Conservation (phyloP, 352 stramenopile genomes). For the Aphanomyces euteiches region DNA sequence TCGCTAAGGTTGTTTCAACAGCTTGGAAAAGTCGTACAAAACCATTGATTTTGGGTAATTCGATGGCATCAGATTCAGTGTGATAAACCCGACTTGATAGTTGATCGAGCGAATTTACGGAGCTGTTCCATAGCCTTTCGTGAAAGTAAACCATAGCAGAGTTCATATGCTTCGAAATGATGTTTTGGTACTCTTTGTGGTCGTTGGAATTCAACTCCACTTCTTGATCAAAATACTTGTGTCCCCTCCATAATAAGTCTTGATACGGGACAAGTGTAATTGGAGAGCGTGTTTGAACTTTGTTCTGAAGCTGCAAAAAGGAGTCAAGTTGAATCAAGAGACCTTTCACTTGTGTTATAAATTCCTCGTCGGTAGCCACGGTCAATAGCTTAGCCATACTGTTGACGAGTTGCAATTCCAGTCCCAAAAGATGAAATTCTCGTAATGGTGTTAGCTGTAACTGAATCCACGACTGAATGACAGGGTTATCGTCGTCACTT, state of each 20-base stretch:
- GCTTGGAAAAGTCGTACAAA: conserved; percentile 22
- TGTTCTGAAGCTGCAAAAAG: conserved; percentile 17
- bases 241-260: conserved; percentile 81
- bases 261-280: conserved; percentile 50
- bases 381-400: conserved; percentile 27
- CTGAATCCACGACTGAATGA: conserved; percentile 38
- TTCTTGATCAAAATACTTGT: conserved; percentile 43
- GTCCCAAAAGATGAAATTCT: conserved; percentile 59
- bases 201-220: conserved; percentile 33
- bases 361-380: not conserved
- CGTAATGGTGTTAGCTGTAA: conserved; percentile 76
- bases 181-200: conserved; percentile 44
- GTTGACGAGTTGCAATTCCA: conserved; percentile 60
- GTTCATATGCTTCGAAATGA: conserved; percentile 67
- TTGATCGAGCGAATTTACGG: conserved; percentile 68
- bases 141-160: conserved; percentile 69
- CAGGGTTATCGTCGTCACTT: conserved; percentile 26
- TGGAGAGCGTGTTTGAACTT: conserved; percentile 13
- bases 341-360: conserved; percentile 2
- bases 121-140: conserved; percentile 70
- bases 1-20: conserved; percentile 27
- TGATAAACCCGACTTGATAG: conserved; percentile 27
- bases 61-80: conserved; percentile 4
- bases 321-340: conserved; percentile 7
- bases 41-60: not conserved